These are phyloP conservation scores for Ogataea ganodermae DNA, from an alignment of 805 yeast species.

Conservation along the genomic window DNA sequence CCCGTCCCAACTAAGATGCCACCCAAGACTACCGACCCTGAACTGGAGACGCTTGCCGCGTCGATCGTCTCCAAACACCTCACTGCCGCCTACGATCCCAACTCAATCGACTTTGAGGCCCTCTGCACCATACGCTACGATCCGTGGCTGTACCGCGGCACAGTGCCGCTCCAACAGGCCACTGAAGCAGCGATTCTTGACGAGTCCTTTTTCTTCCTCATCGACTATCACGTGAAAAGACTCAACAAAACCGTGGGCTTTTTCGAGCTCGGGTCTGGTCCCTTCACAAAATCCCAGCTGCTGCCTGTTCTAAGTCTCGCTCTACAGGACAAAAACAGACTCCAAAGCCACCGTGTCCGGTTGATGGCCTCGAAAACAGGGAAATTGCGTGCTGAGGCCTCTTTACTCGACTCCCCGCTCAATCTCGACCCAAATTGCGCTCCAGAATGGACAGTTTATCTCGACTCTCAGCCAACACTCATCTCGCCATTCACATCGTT, in stretches of 20 bases:
- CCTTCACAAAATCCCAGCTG: constrained; percentile 44
- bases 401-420: constrained; percentile 18
- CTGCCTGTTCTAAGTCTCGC: constrained; percentile 43
- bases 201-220: constrained; percentile 53
- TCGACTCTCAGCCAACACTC: constrained; percentile 54
- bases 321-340: constrained; percentile 32
- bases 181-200: constrained; percentile 28
- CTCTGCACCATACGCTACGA: constrained; percentile 78
- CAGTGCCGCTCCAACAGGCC: constrained; percentile 27
- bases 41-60: constrained; percentile 10
- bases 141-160: constrained; percentile 48
- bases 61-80: constrained; percentile 13
- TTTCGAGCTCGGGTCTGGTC: constrained; percentile 47
- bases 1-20: not conserved
- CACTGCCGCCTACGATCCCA: constrained; percentile 17
- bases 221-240: constrained; percentile 65
- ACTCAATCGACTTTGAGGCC: constrained; percentile 46
- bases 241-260: constrained; percentile 53
- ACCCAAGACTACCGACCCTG: not conserved
- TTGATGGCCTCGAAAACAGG: constrained; percentile 39
- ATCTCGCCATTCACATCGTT: constrained; percentile 81
- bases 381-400: constrained; percentile 35
- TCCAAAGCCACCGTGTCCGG: constrained; percentile 49
- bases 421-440: constrained; percentile 12
- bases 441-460: constrained; percentile 56